phyloP scores from a whole-genome alignment of 805 yeast genomes.

The Blastobotrys chiropterorum region DNA sequence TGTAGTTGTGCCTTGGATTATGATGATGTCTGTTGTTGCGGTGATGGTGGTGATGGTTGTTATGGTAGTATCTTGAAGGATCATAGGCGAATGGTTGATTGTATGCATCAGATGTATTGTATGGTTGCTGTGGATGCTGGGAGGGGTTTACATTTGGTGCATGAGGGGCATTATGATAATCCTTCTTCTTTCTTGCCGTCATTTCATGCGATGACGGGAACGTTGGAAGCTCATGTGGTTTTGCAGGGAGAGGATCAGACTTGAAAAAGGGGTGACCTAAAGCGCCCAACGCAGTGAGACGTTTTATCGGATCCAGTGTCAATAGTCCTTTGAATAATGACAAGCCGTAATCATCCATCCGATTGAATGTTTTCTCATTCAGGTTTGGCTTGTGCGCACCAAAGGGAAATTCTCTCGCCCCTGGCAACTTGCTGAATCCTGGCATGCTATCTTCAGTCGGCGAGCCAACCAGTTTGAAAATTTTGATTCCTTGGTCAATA shows the following conservation, averaged over 20 bases:
- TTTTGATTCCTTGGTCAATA: constrained; percentile 75
- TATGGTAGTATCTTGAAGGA: background rate
- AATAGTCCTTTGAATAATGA: constrained; percentile 54
- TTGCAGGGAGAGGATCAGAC: constrained; percentile 58
- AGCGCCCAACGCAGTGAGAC: constrained; percentile 79
- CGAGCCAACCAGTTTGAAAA: constrained; percentile 77
- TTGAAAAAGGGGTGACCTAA: constrained; percentile 62
- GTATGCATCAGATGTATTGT: background rate
- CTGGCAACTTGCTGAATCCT: constrained; percentile 51
- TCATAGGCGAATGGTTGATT: background rate
- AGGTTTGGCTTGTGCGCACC: background rate
- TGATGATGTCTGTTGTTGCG: background rate
- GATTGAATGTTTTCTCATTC: constrained; percentile 32
- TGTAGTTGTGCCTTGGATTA: background rate
- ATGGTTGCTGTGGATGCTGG: constrained; percentile 3
- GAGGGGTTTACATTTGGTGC: constrained; percentile 9
- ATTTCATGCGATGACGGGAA: constrained; percentile 88
- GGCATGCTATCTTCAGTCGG: constrained; percentile 63
- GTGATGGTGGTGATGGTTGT: constrained; percentile 3
- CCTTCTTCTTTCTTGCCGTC: constrained; percentile 35
- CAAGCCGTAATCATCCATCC: constrained; percentile 23
- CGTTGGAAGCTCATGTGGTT: constrained; percentile 50
- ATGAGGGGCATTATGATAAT: constrained; percentile 12
- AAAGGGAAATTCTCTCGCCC: constrained; percentile 31
- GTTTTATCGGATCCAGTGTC: constrained; percentile 58